A percentile compares a stretch with the other conserved stretches of the same genome.
These are phyloP conservation scores for Aspergillus quadrilineatus DNA, from an alignment of 2,329 filamentous ascomycete genomes.

Conservation along the genomic window DNA sequence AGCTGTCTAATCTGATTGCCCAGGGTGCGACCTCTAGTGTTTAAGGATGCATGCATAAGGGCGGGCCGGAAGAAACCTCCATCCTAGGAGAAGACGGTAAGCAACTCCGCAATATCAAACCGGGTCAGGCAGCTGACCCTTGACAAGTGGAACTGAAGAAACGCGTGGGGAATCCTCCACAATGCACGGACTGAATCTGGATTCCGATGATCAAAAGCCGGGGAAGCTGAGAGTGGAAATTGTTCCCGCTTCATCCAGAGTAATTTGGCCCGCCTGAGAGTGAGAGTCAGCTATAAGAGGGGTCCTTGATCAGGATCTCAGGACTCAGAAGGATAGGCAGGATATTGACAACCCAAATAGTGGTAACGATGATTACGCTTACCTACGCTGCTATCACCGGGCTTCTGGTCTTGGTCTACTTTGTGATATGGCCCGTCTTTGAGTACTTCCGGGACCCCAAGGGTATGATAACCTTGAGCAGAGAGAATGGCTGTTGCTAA, in stretches of 20 bases:
- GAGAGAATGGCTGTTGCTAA: slow-evolving; percentile 6
- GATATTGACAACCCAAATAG: neutral
- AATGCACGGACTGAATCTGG: slow-evolving; percentile 6
- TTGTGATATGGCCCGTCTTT: slow-evolving; percentile 25
- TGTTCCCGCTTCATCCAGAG: slow-evolving; percentile 18
- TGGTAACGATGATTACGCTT: slow-evolving; percentile 6
- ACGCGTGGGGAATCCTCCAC: neutral
- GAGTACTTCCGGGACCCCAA: slow-evolving; percentile 31
- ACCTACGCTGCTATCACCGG: slow-evolving; percentile 25
- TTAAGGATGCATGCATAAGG: neutral
- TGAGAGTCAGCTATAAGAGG: slow-evolving; percentile 1
- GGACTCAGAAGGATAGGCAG: neutral
- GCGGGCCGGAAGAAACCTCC: neutral
- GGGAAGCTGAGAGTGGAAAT: slow-evolving; percentile 16
- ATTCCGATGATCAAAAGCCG: slow-evolving; percentile 14
- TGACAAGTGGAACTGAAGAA: neutral
- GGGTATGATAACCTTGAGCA: slow-evolving; percentile 17
- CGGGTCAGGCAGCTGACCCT: neutral
- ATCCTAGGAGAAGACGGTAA: neutral
- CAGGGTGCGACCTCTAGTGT: neutral
- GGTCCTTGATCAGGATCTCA: neutral
- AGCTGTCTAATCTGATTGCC: neutral
- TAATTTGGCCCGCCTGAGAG: slow-evolving; percentile 10
- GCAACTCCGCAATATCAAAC: neutral
- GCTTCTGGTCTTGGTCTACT: slow-evolving; percentile 26